These are phyloP conservation scores for Arthrocladium fulminans DNA, from an alignment of 2,329 filamentous ascomycete species.

Conservation along the genomic window DNA sequence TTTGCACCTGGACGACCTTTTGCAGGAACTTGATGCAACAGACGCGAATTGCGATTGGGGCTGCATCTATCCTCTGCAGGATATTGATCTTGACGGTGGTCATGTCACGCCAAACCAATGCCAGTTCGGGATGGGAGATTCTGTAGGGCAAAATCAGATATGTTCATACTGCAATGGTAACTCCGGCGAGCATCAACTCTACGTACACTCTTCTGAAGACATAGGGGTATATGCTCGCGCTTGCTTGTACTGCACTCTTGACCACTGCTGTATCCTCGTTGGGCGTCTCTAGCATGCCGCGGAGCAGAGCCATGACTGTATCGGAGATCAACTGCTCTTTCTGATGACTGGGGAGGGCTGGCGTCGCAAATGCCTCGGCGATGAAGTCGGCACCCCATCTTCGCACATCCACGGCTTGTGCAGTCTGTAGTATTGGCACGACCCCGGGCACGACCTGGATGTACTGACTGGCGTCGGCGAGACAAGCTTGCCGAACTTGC, in stretches of 20 bases:
- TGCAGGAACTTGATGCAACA: constrained; percentile 98
- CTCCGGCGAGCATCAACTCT: constrained; percentile 3
- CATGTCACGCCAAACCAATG: constrained; percentile 78
- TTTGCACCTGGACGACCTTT: constrained; percentile 84
- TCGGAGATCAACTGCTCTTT: constrained; percentile 68
- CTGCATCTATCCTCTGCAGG: constrained; percentile 75
- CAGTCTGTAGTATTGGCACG: constrained; percentile 76
- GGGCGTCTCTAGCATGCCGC: constrained; percentile 59
- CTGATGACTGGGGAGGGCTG: constrained; percentile 64
- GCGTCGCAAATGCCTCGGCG: constrained; percentile 89
- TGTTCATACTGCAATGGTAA: background rate
- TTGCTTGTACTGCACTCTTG: constrained; percentile 77
- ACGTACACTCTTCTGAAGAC: constrained; percentile 93
- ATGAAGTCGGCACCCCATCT: constrained; percentile 96
- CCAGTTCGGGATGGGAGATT: constrained; percentile 77
- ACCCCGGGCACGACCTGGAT: constrained; percentile 85
- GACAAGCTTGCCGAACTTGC: constrained; percentile 78
- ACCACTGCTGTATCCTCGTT: constrained; percentile 71
- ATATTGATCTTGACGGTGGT: constrained; percentile 81
- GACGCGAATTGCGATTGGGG: constrained; percentile 66
- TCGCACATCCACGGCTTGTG: constrained; percentile 68
- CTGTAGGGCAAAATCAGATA: constrained; percentile 40
- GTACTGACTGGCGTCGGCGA: constrained; percentile 81
- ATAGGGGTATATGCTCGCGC: constrained; percentile 85
- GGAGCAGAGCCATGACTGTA: constrained; percentile 68